Conservation (phyloP, 306 rosid genomes). For the Vicia villosa region DNA sequence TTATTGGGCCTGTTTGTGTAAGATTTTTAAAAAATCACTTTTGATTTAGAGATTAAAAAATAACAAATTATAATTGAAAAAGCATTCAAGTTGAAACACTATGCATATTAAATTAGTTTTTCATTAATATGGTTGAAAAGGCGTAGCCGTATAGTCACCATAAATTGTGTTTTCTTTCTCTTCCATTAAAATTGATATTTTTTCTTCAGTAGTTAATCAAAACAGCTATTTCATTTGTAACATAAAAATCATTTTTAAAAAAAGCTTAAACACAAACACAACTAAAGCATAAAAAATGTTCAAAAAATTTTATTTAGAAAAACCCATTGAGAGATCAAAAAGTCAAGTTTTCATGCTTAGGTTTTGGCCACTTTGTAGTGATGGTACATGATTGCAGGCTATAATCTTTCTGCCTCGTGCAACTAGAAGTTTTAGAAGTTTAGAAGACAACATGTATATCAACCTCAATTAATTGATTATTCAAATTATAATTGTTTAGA, state of each 20-base stretch:
- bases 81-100: neutral
- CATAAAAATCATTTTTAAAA: neutral
- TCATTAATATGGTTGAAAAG: neutral
- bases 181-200: too few relatives aligned
- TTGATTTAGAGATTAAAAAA: neutral
- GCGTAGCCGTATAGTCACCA: neutral
- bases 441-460: conserved; percentile 26
- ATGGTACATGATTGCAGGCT: conserved; percentile 26
- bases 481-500: conserved; percentile 12
- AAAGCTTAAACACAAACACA: too few relatives aligned
- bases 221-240: neutral
- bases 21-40: neutral
- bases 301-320: conserved; percentile 7
- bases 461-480: conserved; percentile 26
- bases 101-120: too few relatives aligned
- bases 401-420: conserved; percentile 24
- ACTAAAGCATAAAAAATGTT: neutral
- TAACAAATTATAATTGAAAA: neutral
- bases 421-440: conserved; percentile 1
- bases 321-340: conserved; percentile 24
- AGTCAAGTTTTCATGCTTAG: conserved; percentile 9
- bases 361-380: conserved; percentile 22
- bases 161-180: neutral
- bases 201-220: neutral
- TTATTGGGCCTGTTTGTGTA: conserved; percentile 26